Base-by-base conservation (phyloP, 768 basidiomycete genomes). In the Hygrocybe punicea region DNA sequence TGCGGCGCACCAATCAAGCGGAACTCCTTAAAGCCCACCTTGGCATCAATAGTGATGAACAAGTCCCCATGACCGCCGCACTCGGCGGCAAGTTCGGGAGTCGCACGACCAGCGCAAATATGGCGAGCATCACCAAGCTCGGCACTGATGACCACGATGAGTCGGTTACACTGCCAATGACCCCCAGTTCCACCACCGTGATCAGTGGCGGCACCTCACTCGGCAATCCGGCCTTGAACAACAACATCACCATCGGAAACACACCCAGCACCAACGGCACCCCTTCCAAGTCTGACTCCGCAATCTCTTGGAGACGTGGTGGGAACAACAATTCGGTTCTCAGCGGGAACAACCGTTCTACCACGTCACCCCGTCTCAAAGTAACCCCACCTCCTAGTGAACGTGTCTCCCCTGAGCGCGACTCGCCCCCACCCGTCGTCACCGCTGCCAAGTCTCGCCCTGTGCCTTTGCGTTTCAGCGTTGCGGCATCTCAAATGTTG, bases 231-330 rank as follows among this genome's bases (percentile, higher is more conserved):
- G 66, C 77, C 14, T 75, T 79, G 36, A 80, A 76, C 58, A 74
- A 72, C 59, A 59, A 65, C 55, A n/a, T n/a, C n/a, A n/a, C n/a
- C n/a, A n/a, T n/a, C n/a, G n/a, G n/a, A n/a, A n/a, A n/a, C n/a
- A n/a, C n/a, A n/a, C n/a, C n/a, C n/a, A n/a, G n/a, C n/a, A 70
- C 56, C 54, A 19, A 55, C 36, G 71, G 59, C 55, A 65, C 71
- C 5, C 83, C 85, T n/a, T 91, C 90, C 67, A 92, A 90, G 72
- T 91, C 91, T 2, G 91, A 93, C 66, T 73, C 82, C 34, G 89
- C 83, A 49, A 76, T 83, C 36, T 91, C 88, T 51, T 93, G 91
- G 91, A 82, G 91, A 67, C 87, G 91, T 52, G 82, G 83, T 42
- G 84, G 82, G 25, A 87, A 84, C 67, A 79, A 79, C 63, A 84